Evolutionary conservation across 306 rosid species (phyloP).

Genomic region (Quillaja saponaria): DNA sequence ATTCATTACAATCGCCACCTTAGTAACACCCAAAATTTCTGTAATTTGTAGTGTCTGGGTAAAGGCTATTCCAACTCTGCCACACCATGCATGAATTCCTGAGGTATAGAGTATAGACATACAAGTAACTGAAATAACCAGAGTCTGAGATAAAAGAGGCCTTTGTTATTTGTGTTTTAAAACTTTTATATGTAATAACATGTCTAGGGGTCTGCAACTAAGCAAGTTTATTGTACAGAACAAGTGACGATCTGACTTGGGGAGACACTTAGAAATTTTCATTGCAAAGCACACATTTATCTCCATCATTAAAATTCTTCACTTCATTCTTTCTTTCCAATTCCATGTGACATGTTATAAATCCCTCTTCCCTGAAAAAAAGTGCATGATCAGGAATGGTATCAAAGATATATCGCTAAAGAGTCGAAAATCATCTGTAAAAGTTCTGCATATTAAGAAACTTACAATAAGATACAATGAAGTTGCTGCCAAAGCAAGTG

Average conservation of each 20-base stretch:
- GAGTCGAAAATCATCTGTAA: too few species aligned
- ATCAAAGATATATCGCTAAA: not conserved
- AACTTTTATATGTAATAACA: conserved; percentile 1
- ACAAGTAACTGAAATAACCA: not conserved
- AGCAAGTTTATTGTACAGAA: conserved; percentile 52
- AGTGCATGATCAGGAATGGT: not conserved
- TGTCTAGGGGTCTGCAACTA: conserved; percentile 36
- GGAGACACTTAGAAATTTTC: conserved; percentile 23
- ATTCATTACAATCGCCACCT: not conserved
- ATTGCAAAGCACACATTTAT: conserved; percentile 29
- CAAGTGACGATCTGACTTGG: too few species aligned
- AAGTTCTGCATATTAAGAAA: too few species aligned
- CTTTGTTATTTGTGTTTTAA: not conserved
- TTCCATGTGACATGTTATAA: conserved; percentile 88
- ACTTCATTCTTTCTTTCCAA: conserved; percentile 90
- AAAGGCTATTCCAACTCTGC: too few species aligned
- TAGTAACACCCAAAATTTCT: not conserved
- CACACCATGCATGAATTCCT: too few species aligned
- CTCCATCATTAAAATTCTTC: conserved; percentile 29
- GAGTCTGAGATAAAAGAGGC: too few species aligned
- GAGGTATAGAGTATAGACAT: too few species aligned
- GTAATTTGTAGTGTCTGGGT: too few species aligned
- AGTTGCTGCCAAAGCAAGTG: conserved; percentile 72
- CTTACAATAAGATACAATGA: conserved; percentile 72
- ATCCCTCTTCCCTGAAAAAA: conserved; percentile 79